A percentile compares a stretch with the other conserved stretches of the same genome.
phyloP scores from a whole-genome alignment of 768 basidiomycete genomes.

The Suillus fuscotomentosus region DNA sequence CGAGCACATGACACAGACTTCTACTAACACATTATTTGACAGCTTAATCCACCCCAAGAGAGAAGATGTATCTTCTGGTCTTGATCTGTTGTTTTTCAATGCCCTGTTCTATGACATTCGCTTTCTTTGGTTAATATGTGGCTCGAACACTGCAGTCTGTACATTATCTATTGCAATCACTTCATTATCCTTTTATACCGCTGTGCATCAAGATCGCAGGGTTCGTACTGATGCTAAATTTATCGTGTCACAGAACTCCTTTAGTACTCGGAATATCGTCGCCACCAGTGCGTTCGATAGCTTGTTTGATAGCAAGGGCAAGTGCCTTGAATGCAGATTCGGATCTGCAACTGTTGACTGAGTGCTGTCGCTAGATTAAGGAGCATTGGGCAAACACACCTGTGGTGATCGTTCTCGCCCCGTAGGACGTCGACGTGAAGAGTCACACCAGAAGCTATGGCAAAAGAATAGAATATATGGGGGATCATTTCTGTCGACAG shows the following conservation, averaged over 20 bases:
- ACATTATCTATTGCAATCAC: slow-evolving; percentile 7
- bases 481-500: slow-evolving; percentile 98
- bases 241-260: slow-evolving; percentile 66
- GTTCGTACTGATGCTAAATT: not conserved
- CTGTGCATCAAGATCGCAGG: not conserved
- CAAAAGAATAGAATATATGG: slow-evolving; percentile 96
- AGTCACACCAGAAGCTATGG: slow-evolving; percentile 93
- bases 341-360: slow-evolving; percentile 50
- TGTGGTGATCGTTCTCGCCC: slow-evolving; percentile 97
- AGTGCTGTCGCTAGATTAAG: not conserved
- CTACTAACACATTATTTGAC: slow-evolving; percentile 7
- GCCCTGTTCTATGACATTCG: not conserved
- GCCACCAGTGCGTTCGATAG: slow-evolving; percentile 87
- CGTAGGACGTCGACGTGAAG: slow-evolving; percentile 92
- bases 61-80: slow-evolving; percentile 83
- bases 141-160: slow-evolving; percentile 3
- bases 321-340: slow-evolving; percentile 99
- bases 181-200: not conserved
- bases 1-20: not conserved
- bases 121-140: slow-evolving; percentile 12
- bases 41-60: slow-evolving; percentile 84
- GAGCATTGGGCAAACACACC: slow-evolving; percentile 46
- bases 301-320: slow-evolving; percentile 91
- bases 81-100: slow-evolving; percentile 18
- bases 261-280: slow-evolving; percentile 96